A percentile compares a stretch with the other conserved stretches of the same genome.
These are phyloP conservation scores for Diplodia mutila DNA, from an alignment of 2,329 filamentous ascomycete species.

Conservation along the genomic window DNA sequence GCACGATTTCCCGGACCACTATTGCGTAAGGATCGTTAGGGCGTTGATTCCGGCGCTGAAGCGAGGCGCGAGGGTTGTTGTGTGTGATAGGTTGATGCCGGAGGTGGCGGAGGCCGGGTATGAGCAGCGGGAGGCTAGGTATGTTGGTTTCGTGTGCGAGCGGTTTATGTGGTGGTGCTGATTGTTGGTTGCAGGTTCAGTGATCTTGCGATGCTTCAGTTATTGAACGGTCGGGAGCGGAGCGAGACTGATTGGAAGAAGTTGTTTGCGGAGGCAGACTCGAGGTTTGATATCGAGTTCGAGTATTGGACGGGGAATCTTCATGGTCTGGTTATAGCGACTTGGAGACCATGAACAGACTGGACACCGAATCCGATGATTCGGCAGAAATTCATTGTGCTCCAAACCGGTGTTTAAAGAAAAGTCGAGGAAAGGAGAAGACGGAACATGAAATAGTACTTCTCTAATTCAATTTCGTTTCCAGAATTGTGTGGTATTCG, in stretches of 20 bases:
- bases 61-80: neutral
- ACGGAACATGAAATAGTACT: neutral
- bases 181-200: neutral
- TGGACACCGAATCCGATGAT: neutral
- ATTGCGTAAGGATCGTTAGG: slow-evolving; percentile 39
- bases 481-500: neutral
- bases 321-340: neutral
- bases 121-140: slow-evolving; percentile 11
- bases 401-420: neutral
- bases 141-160: neutral
- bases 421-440: neutral
- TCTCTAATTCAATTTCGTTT: no score
- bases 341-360: neutral
- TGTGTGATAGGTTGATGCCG: slow-evolving; percentile 33
- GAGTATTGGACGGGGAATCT: neutral
- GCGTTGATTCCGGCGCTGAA: slow-evolving; percentile 49
- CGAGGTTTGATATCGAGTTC: slow-evolving; percentile 6
- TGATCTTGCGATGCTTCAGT: slow-evolving; percentile 21
- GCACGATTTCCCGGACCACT: slow-evolving; percentile 63
- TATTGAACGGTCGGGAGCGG: slow-evolving; percentile 15
- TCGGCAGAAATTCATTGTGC: neutral
- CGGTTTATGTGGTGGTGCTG: neutral
- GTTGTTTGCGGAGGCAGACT: slow-evolving; percentile 23
- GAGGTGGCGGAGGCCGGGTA: slow-evolving; percentile 27
- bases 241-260: slow-evolving; percentile 8